Base-by-base conservation (phyloP, 2,329 filamentous ascomycete genomes). In the Trichophyton simii region DNA sequence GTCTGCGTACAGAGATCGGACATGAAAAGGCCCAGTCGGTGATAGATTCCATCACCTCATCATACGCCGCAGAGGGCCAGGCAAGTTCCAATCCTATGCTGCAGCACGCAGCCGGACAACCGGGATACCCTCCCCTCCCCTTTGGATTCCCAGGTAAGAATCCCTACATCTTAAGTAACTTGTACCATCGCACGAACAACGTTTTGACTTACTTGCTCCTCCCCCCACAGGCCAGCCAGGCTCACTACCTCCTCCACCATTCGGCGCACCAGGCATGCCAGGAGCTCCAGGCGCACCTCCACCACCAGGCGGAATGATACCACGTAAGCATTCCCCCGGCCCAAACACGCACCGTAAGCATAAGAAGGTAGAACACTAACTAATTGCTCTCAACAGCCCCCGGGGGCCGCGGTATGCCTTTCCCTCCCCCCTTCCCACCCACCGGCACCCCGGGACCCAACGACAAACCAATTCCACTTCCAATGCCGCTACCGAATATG, bases 21-120 rank as follows among this genome's bases (percentile, higher is more conserved):
- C 92, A 96, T 76, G 94, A 97, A 78, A 96, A 97, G 79, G 92
- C 94, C 63, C 94, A 99, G 77, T 94, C 88, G 58, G 94, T 99
- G 68, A 99, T 99, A 73, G 94, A 99, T 78, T 92, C 88, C 68
- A 99, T 99, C 76, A 97, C 94, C 48, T 89, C 86, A 50, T 96
- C 91, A 44, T 97, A 99, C 78, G 89, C 89, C 66, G 91, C 90
- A 68, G 94, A 95, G 78, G 94, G 94, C 69, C 91, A 96, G 75
- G 85, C 87, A 66, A 84, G 86, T 70, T 84, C 85, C 64, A 96
- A 95, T 75, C 91, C 88, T 59, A 90, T 94, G 84, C 84, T 92
- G 75, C 85, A 86, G 71, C 83, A 83, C 58, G 80, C 81, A 65
- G 78, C 77, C 25, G 20, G 22, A 25, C 75, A 74, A 62, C 59